Evolutionary conservation across 1,284 basidiomycete genomes (phyloP).

Genomic region (Thecaphora thlaspeos): DNA sequence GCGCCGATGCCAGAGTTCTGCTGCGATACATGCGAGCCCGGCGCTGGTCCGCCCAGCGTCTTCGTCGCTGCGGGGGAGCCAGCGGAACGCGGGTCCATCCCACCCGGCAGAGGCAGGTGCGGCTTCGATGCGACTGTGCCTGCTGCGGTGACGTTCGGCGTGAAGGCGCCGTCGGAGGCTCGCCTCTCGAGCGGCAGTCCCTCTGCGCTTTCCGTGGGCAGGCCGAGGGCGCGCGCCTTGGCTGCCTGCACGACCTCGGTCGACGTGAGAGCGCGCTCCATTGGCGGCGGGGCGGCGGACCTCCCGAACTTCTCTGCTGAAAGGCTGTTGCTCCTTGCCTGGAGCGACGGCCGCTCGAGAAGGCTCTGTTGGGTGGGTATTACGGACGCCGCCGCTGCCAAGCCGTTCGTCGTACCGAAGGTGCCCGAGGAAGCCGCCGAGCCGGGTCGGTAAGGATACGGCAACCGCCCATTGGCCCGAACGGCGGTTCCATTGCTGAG

Average conservation of each 20-base stretch:
- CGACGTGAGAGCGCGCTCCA: not conserved
- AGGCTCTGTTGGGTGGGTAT: no score
- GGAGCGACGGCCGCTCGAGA: not conserved
- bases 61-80: no score
- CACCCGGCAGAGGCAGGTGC: no score
- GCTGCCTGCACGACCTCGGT: slow-evolving; percentile 1
- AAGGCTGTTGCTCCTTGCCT: not conserved
- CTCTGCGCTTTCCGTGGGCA: not conserved
- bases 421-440: not conserved
- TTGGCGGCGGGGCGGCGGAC: no score
- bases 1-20: no score
- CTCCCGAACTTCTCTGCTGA: not conserved
- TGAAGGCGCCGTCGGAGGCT: not conserved
- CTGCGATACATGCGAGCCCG: no score
- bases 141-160: not conserved
- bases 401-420: not conserved
- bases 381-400: not conserved
- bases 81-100: no score
- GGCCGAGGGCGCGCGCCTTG: no score
- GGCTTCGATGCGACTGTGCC: no score
- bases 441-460: not conserved
- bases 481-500: not conserved
- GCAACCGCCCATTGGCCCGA: not conserved
- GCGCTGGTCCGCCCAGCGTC: no score
- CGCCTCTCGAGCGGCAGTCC: not conserved